phyloP scores from a whole-genome alignment of 2,329 filamentous ascomycete species.

The Aspergillus unguis region DNA sequence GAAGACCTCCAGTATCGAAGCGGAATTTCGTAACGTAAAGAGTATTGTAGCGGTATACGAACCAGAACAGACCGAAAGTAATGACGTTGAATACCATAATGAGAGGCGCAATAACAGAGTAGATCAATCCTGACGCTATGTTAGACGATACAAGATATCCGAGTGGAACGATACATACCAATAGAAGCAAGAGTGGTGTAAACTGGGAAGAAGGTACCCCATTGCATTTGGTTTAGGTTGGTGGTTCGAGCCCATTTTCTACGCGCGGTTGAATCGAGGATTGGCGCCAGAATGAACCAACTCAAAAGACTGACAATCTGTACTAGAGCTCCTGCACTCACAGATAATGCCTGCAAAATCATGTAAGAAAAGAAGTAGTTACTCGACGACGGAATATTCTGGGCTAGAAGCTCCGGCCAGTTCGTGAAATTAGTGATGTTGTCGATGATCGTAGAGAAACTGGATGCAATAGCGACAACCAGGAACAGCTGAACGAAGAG shows the following conservation, averaged over 20 bases:
- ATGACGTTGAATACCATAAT: conserved; percentile 92
- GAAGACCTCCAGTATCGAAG: conserved; percentile 83
- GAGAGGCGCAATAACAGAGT: conserved; percentile 81
- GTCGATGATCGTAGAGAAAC: conserved; percentile 64
- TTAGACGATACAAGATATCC: conserved; percentile 10
- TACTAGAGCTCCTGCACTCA: conserved; percentile 81
- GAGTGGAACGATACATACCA: conserved; percentile 45
- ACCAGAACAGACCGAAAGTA: conserved; percentile 87
- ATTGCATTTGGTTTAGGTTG: conserved; percentile 70
- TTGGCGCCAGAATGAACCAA: conserved; percentile 77
- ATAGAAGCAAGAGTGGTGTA: conserved; percentile 98
- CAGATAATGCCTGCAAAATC: conserved; percentile 87
- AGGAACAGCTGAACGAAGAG: conserved; percentile 94
- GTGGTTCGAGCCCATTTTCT: conserved; percentile 87
- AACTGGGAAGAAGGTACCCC: conserved; percentile 92
- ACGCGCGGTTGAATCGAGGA: conserved; percentile 76
- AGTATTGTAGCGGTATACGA: conserved; percentile 95
- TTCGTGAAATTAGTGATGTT: conserved; percentile 65
- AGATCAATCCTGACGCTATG: conserved; percentile 61
- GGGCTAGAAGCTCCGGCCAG: conserved; percentile 69
- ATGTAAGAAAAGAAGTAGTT: conserved; percentile 99
- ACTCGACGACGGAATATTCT: conserved; percentile 76
- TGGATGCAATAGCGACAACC: conserved; percentile 80
- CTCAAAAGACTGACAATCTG: conserved; percentile 75
- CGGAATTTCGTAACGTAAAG: conserved; percentile 89